A percentile compares a stretch with the other conserved stretches of the same genome.
Conservation (phyloP, 345 rosid genomes). For the Acer saccharum region DNA sequence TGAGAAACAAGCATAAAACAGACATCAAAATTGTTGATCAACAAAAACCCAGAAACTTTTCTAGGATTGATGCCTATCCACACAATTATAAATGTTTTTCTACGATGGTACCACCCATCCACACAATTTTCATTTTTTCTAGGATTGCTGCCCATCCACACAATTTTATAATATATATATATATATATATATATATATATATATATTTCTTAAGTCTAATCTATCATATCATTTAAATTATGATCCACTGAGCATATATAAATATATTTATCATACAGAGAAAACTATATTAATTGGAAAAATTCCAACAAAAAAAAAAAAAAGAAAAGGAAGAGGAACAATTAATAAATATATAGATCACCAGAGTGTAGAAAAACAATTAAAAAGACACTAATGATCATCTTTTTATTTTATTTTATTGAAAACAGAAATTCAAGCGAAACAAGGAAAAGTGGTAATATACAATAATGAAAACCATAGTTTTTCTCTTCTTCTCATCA, state of each 20-base stretch:
- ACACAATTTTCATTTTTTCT: neutral
- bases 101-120: neutral
- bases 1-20: slow-evolving; percentile 1
- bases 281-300: neutral
- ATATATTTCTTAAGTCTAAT: neutral
- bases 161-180: neutral
- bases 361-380: neutral
- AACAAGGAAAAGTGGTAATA: slow-evolving; percentile 20
- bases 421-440: slow-evolving; percentile 20
- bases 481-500: slow-evolving; percentile 17
- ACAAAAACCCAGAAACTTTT: slow-evolving; percentile 4
- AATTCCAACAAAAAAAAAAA: neutral
- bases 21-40: neutral
- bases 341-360: neutral
- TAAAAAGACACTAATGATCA: slow-evolving; percentile 16
- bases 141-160: slow-evolving; percentile 2
- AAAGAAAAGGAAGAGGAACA: neutral
- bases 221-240: slow-evolving; percentile 2
- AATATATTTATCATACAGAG: neutral
- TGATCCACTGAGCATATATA: slow-evolving; percentile 2
- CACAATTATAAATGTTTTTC: neutral
- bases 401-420: slow-evolving; percentile 24
- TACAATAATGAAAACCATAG: slow-evolving; percentile 21
- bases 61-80: neutral
- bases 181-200: neutral